Base-by-base conservation (phyloP, 345 rosid species). In the Luvunga scandens region DNA sequence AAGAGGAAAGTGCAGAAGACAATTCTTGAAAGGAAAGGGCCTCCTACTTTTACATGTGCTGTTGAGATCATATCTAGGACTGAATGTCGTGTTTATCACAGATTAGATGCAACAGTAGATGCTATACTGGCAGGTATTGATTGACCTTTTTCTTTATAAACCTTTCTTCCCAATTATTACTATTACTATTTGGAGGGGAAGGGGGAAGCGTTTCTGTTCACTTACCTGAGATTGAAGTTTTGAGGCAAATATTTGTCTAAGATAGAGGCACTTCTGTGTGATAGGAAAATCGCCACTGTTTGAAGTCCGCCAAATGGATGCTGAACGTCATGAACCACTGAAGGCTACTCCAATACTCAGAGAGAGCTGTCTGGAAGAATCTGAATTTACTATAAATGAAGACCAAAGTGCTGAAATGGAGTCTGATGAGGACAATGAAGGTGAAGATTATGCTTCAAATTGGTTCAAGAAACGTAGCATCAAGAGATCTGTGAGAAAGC, bases 1-100 rank as follows among this genome's bases (percentile, higher is more conserved):
- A 91, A 89, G 82, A 89, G 98, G 88, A 95, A 92, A 87, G 95
- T 92, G 76, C 98, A 93, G 87, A 93, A 93, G 90, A 93, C 97
- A 31, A 92, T 92, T 89, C 97, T 95, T 42, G 98, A 95, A 87
- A 86, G 99, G 78, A 92, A 93, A 86, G 97, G 97, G 60, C 93
- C 98, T 39, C 85, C 97, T 4, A 81, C 98, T 27, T 95, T 95
- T 79, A 87, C 92, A 45, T 95, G 97, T 82, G 97, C 97, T 7
- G 93, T 93, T 63, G 99, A 93, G 86, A 76, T 95, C 92, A 92
- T 92, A 85, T 89, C 99, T 34, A 89, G 83, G 84, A 87, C 93
- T 1, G 93, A 93, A 72, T 93, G 94, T 31, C 97, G 87, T 66
- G 92, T 95, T 81, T 97, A 95, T 84, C 93, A 91, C 80, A 86